Conservation (phyloP, 2,329 filamentous ascomycete genomes). For the Phyllosticta paracitricarpa region DNA sequence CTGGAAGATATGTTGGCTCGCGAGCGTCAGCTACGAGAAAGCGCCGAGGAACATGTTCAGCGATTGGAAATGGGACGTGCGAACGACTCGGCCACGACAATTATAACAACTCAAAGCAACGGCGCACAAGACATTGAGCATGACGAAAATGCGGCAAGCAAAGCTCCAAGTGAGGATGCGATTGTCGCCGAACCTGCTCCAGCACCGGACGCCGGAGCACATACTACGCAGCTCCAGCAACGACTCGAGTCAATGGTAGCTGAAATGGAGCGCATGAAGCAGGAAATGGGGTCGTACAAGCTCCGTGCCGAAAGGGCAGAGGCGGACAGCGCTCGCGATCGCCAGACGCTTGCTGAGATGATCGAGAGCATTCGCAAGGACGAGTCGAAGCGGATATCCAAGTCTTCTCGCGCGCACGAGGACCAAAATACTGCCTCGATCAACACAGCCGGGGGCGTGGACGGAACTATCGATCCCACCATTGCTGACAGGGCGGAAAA, state of each 20-base stretch:
- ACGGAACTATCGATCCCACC: constrained; percentile 15
- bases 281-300: constrained; percentile 69
- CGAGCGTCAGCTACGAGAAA: constrained; percentile 72
- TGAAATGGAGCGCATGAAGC: constrained; percentile 72
- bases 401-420: constrained; percentile 26
- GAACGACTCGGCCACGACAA: constrained; percentile 20
- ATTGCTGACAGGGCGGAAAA: constrained; percentile 4
- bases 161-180: constrained; percentile 8
- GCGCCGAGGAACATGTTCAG: constrained; percentile 72
- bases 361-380: constrained; percentile 68
- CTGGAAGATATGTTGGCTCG: constrained; percentile 68
- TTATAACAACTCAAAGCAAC: constrained; percentile 21
- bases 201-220: constrained; percentile 25
- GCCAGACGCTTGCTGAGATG: constrained; percentile 77
- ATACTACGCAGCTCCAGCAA: constrained; percentile 48
- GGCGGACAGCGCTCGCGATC: constrained; percentile 59
- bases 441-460: constrained; percentile 11
- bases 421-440: constrained; percentile 14
- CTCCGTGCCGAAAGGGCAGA: constrained; percentile 73
- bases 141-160: background rate
- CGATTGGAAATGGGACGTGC: constrained; percentile 54
- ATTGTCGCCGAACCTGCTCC: constrained; percentile 19
- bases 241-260: constrained; percentile 66
- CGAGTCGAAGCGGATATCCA: constrained; percentile 44
- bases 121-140: constrained; percentile 11